Percentiles rank a stretch among this genome's conserved stretches.
Conservation (phyloP, 331 rosid genomes). For the Dryas integrifolia region DNA sequence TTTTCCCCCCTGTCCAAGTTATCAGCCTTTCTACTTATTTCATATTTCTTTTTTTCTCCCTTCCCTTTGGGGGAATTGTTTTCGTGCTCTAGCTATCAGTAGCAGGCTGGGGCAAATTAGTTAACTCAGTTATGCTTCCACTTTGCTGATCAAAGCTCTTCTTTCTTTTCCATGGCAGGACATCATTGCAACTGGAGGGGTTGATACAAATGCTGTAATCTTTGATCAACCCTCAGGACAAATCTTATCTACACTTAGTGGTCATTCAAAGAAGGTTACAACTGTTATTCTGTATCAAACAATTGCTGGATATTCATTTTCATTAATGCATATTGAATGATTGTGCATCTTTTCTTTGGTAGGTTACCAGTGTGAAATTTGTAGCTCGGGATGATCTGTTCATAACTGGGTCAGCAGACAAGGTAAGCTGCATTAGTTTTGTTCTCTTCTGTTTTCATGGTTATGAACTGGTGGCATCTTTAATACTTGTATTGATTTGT, state of each 20-base stretch:
- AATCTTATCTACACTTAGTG: conserved; percentile 83
- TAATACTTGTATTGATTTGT: background rate
- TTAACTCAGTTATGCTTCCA: conserved; percentile 1
- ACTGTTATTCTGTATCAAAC: conserved; percentile 12
- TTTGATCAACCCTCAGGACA: conserved; percentile 90
- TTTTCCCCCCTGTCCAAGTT: no score
- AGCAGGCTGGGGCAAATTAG: background rate
- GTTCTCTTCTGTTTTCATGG: background rate
- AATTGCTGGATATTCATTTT: background rate
- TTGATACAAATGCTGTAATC: conserved; percentile 87
- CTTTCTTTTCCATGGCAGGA: conserved; percentile 45
- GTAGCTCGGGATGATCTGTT: conserved; percentile 66
- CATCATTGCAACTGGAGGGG: conserved; percentile 87
- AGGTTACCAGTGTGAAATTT: conserved; percentile 91
- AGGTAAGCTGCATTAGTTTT: conserved; percentile 43
- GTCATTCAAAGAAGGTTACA: conserved; percentile 92
- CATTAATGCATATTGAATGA: conserved; percentile 7
- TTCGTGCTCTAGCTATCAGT: no score
- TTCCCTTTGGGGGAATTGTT: no score
- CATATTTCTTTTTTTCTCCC: no score
- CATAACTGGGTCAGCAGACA: conserved; percentile 84
- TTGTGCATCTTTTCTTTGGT: conserved; percentile 21
- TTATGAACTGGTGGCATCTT: background rate
- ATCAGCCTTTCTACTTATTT: no score
- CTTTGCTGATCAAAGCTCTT: conserved; percentile 9